Base-by-base conservation (phyloP, 129 eudicot genomes). In the Flaveria trinervia region DNA sequence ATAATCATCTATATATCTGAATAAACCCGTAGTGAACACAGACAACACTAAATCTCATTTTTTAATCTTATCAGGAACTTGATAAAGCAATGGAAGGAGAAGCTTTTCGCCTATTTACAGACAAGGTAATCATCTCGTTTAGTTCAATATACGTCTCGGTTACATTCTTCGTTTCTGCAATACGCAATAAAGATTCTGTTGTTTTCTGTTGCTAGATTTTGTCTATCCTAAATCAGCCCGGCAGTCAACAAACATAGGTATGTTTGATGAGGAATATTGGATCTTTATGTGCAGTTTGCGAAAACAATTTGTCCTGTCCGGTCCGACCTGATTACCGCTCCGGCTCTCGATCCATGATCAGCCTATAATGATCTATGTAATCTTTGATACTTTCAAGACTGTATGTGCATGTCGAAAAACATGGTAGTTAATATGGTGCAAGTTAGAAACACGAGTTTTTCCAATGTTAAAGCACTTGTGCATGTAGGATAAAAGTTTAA, bases 11-110 rank as follows among this genome's bases (percentile, higher is more conserved):
- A 61, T 26, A 67, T 67, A 30, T 46, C 72, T 44, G 10, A 9
- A 56, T 46, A 69, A 52, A 55, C 28, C n/a, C 57, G 10, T 14
- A 18, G 28, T 11, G 11, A 44, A 70, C 36, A 17, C 10, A 56
- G 44, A 17, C 57, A 69, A 70, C 64, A 4, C 17, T 71, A 10
- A 77, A 16, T 48, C 46, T 59, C 62, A 33, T 46, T 22, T 66
- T 22, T 26, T 1, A 71, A 54, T 56, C 14, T 28, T 70, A 49
- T 33, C 16, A 92, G 97, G 97, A 89, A 74, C 88, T 92, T 17
- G 87, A 86, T 57, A 89, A 85, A 85, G 93, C 97, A 55, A 84
- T 89, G 97, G 89, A 86, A 65, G 76, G 77, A 1, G 93, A 89
- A 55, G 83, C 26, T 16, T 92, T 92, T 60, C 86, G 86, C 71